Percentiles rank a stretch among this genome's conserved stretches.
Conservation (phyloP, 1,284 basidiomycete species). For the Cutaneotrichosporon spelunceum region DNA sequence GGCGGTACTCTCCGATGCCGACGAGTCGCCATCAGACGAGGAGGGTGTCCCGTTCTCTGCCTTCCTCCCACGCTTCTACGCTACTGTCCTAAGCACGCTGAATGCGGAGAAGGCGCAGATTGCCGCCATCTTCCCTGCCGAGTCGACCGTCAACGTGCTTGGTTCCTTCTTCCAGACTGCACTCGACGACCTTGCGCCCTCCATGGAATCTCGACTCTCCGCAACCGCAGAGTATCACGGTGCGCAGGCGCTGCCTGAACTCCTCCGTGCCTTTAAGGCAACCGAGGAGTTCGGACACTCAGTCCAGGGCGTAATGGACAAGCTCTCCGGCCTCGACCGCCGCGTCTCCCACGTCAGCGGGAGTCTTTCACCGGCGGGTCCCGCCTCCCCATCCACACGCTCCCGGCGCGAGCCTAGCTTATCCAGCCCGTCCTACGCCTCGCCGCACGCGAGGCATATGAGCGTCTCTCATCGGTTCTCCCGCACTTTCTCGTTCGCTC, state of each 20-base stretch:
- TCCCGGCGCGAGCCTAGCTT: background rate
- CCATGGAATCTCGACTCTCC: constrained; percentile 70
- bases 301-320: constrained; percentile 71
- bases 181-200: constrained; percentile 70
- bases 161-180: constrained; percentile 76
- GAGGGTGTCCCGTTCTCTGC: constrained; percentile 55
- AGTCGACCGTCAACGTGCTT: constrained; percentile 62
- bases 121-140: constrained; percentile 67
- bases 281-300: constrained; percentile 75
- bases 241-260: constrained; percentile 61
- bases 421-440: constrained; percentile 7
- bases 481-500: constrained; percentile 25
- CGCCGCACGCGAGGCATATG: constrained; percentile 20
- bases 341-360: background rate
- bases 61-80: constrained; percentile 67
- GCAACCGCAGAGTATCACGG: constrained; percentile 64
- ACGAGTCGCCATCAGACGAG: background rate
- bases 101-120: constrained; percentile 69
- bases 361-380: constrained; percentile 9
- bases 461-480: constrained; percentile 40
- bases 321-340: constrained; percentile 41
- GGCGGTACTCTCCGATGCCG: constrained; percentile 24
- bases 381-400: constrained; percentile 16
- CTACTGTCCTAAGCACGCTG: constrained; percentile 60
- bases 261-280: constrained; percentile 66